These are phyloP conservation scores for Chlorociboria aeruginascens DNA, from an alignment of 495 filamentous ascomycete genomes.

Conservation along the genomic window DNA sequence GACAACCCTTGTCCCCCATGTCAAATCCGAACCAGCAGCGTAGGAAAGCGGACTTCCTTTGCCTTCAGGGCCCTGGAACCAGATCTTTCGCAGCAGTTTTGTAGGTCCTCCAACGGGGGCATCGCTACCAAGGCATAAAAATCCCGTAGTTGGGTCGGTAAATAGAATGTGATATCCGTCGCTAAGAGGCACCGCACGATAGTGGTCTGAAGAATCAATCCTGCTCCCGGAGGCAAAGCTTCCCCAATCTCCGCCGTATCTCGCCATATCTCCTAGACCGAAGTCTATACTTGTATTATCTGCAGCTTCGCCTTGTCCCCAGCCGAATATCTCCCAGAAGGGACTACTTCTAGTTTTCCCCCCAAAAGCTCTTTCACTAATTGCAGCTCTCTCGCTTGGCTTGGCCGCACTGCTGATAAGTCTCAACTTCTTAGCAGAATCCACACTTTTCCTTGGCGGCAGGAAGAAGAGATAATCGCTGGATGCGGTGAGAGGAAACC, in stretches of 20 bases:
- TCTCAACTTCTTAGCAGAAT: conserved; percentile 44
- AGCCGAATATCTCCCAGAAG: conserved; percentile 10
- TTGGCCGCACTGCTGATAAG: conserved; percentile 44
- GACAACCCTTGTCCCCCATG: conserved; percentile 49
- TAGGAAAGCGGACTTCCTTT: conserved; percentile 35
- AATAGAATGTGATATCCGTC: conserved; percentile 62
- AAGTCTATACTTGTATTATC: background rate
- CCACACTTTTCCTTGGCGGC: conserved; percentile 39
- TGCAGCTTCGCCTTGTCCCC: background rate
- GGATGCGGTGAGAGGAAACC: conserved; percentile 55
- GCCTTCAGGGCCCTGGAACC: conserved; percentile 28
- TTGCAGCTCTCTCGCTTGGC: conserved; percentile 14
- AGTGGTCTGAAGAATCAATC: conserved; percentile 42
- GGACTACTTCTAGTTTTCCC: conserved; percentile 9
- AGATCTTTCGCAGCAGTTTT: conserved; percentile 30
- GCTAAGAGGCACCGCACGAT: conserved; percentile 53
- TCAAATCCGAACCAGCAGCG: conserved; percentile 45
- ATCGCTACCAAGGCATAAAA: conserved; percentile 56
- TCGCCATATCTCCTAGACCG: background rate
- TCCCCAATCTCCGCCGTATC: background rate
- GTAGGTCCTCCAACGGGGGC: conserved; percentile 36
- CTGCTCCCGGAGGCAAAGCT: background rate
- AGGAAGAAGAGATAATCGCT: conserved; percentile 59
- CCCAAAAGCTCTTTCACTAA: conserved; percentile 16
- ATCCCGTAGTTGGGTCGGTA: conserved; percentile 46